Conservation (phyloP, 345 rosid genomes). For the Viola odorata region DNA sequence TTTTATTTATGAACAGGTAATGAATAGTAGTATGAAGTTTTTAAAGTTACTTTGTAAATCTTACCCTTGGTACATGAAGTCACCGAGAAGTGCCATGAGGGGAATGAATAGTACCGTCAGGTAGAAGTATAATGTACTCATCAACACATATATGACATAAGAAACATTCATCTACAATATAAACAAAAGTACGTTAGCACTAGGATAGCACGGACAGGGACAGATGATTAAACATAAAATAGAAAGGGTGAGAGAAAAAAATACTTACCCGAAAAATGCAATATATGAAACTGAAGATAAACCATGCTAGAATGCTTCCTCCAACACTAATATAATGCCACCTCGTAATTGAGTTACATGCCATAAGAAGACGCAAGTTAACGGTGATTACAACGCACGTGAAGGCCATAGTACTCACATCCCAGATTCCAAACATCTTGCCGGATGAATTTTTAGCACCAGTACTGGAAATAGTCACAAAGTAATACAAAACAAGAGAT, state of each 20-base stretch:
- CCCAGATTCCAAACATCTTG: slow-evolving; percentile 90
- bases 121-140: slow-evolving; percentile 91
- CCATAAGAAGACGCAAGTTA: slow-evolving; percentile 89
- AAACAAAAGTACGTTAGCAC: slow-evolving; percentile 2
- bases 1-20: neutral
- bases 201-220: slow-evolving; percentile 9
- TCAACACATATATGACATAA: slow-evolving; percentile 75
- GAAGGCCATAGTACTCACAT: slow-evolving; percentile 95
- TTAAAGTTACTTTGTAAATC: slow-evolving; percentile 16
- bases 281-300: slow-evolving; percentile 65
- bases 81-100: slow-evolving; percentile 73
- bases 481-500: slow-evolving; percentile 73
- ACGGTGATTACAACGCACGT: slow-evolving; percentile 91
- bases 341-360: slow-evolving; percentile 85
- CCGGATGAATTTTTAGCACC: slow-evolving; percentile 67
- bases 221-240: neutral
- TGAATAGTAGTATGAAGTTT: neutral
- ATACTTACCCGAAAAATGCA: slow-evolving; percentile 42
- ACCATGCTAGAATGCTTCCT: slow-evolving; percentile 93
- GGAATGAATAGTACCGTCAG: slow-evolving; percentile 75
- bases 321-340: slow-evolving; percentile 86
- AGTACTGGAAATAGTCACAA: slow-evolving; percentile 51
- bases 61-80: slow-evolving; percentile 93
- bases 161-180: slow-evolving; percentile 69
- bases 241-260: slow-evolving; percentile 6